Conservation (phyloP, 495 filamentous ascomycete genomes). For the Cladorrhinum samala region DNA sequence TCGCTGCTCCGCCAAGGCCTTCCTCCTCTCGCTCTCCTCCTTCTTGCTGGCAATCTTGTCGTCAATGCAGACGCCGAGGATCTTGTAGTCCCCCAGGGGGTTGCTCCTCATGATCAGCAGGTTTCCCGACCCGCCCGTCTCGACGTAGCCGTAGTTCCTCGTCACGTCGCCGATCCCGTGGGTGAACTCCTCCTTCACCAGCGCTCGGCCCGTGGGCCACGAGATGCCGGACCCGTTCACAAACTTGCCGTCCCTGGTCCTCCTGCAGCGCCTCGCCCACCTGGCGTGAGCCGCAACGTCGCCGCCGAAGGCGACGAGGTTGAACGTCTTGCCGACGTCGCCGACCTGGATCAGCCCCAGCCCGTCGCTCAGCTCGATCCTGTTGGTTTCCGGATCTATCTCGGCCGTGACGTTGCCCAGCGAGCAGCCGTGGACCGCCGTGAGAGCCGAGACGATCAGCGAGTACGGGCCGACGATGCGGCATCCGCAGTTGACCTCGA, state of each 20-base stretch:
- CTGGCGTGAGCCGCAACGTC: conserved; percentile 12
- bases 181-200: conserved; percentile 19
- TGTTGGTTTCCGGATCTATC: conserved; percentile 10
- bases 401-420: conserved; percentile 11
- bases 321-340: conserved; percentile 16
- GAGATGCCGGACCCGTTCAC: conserved; percentile 9
- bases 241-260: background rate
- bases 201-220: conserved; percentile 14
- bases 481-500: conserved; percentile 20
- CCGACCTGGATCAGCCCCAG: conserved; percentile 22
- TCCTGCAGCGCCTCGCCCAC: conserved; percentile 1
- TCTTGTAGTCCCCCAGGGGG: conserved; percentile 15
- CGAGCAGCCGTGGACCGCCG: conserved; percentile 12
- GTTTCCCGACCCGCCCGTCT: conserved; percentile 16
- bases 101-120: conserved; percentile 19
- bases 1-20: no score
- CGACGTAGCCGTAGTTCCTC: conserved; percentile 23
- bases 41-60: background rate
- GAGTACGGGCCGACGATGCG: conserved; percentile 16
- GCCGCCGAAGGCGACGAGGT: conserved; percentile 17
- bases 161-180: conserved; percentile 9
- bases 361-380: conserved; percentile 19
- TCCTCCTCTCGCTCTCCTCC: background rate
- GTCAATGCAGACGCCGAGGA: conserved; percentile 17
- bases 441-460: conserved; percentile 20